Evolutionary conservation across 2,329 filamentous ascomycete genomes (phyloP).

Genomic region (Fusarium pseudograminearum): DNA sequence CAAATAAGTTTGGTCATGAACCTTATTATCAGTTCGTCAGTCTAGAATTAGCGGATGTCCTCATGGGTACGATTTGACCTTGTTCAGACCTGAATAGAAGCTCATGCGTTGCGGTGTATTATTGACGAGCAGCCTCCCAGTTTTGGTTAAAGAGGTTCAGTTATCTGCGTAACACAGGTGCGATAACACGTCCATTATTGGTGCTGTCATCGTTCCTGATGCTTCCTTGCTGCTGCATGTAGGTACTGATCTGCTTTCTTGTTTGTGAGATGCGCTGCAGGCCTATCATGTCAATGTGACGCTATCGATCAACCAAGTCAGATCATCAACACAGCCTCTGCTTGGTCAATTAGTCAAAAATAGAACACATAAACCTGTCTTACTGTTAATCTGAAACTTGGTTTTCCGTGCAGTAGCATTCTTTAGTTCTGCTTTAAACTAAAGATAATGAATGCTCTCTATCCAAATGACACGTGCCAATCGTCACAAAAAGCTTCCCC

Average conservation of each 20-base stretch:
- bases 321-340: slow-evolving; percentile 12
- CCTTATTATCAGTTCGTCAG: background rate
- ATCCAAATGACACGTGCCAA: slow-evolving; percentile 34
- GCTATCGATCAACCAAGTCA: slow-evolving; percentile 26
- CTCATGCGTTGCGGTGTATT: background rate
- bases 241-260: slow-evolving; percentile 36
- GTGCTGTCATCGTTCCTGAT: slow-evolving; percentile 36
- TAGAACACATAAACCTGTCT: slow-evolving; percentile 23
- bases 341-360: slow-evolving; percentile 23
- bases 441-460: background rate
- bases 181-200: background rate
- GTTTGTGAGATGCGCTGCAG: slow-evolving; percentile 23
- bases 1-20: slow-evolving; percentile 11
- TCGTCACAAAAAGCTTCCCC: slow-evolving; percentile 24
- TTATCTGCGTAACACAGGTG: background rate
- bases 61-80: background rate
- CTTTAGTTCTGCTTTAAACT: background rate
- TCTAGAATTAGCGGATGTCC: background rate
- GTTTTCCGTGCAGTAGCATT: background rate
- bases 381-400: slow-evolving; percentile 26
- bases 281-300: slow-evolving; percentile 44
- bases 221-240: slow-evolving; percentile 32
- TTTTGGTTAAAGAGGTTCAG: background rate
- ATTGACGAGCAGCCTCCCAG: background rate
- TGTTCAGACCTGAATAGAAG: background rate